These are phyloP conservation scores for Oxalis stricta DNA, from an alignment of 441 rosid species.

Conservation along the genomic window DNA sequence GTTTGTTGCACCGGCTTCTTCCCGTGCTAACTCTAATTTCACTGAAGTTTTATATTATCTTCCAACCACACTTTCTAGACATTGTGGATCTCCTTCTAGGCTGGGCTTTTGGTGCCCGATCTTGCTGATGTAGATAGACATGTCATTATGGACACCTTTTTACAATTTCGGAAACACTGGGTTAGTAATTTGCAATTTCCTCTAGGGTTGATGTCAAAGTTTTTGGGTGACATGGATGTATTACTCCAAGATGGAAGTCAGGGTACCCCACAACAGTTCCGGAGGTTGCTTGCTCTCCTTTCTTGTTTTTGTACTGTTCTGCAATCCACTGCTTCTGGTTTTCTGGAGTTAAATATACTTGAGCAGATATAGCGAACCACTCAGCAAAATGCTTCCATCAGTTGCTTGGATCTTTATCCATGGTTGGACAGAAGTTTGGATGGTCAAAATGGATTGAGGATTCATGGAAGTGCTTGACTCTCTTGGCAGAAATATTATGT, in stretches of 20 bases:
- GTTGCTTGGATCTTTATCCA: slow-evolving; percentile 58
- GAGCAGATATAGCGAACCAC: slow-evolving; percentile 70
- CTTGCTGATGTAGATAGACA: slow-evolving; percentile 65
- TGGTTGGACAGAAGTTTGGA: slow-evolving; percentile 84
- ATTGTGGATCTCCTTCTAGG: slow-evolving; percentile 94
- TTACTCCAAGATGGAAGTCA: slow-evolving; percentile 71
- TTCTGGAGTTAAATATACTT: slow-evolving; percentile 80
- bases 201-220: slow-evolving; percentile 65
- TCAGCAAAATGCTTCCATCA: slow-evolving; percentile 74
- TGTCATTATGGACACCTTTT: slow-evolving; percentile 75
- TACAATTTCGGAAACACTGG: slow-evolving; percentile 97
- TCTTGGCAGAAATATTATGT: slow-evolving; percentile 85
- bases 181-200: slow-evolving; percentile 84
- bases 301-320: slow-evolving; percentile 83
- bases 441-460: slow-evolving; percentile 89
- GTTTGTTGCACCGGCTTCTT: slow-evolving; percentile 51
- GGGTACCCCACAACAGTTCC: slow-evolving; percentile 71
- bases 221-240: slow-evolving; percentile 84
- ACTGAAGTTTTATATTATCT: slow-evolving; percentile 55
- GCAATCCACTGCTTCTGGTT: slow-evolving; percentile 92
- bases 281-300: slow-evolving; percentile 82
- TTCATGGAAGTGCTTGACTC: slow-evolving; percentile 90
- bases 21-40: slow-evolving; percentile 65
- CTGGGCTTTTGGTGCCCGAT: slow-evolving; percentile 89
- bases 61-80: slow-evolving; percentile 92